These are phyloP conservation scores for Isoetes taiwanensis DNA, from an alignment of 75 land plant species.

Conservation along the genomic window DNA sequence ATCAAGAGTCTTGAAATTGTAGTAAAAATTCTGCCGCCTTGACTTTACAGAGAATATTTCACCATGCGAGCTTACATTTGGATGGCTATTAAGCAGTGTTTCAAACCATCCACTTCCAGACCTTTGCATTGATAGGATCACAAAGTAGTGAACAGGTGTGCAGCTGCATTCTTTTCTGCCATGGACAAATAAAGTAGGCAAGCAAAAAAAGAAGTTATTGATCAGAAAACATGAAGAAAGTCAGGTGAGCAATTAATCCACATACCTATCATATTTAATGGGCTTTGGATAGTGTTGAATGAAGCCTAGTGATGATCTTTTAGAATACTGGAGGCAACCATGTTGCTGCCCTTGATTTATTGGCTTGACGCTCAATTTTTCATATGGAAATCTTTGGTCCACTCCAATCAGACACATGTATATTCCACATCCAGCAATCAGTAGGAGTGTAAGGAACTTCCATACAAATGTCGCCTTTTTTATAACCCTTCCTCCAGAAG, in stretches of 20 bases:
- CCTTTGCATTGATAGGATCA: slow-evolving; percentile 72
- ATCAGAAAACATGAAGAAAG: background rate
- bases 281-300: slow-evolving; percentile 51
- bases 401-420: slow-evolving; percentile 18
- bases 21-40: slow-evolving; percentile 37
- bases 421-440: slow-evolving; percentile 21
- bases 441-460: slow-evolving; percentile 21
- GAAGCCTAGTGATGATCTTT: background rate
- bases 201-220: background rate
- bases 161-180: slow-evolving; percentile 63
- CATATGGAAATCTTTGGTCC: slow-evolving; percentile 6
- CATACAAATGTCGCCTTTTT: slow-evolving; percentile 16
- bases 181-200: background rate
- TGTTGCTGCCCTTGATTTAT: background rate
- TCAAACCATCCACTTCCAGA: slow-evolving; percentile 95
- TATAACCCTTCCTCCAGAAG: slow-evolving; percentile 5
- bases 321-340: background rate
- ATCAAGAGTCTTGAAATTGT: slow-evolving; percentile 39
- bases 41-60: slow-evolving; percentile 41
- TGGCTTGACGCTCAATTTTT: background rate
- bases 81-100: slow-evolving; percentile 66
- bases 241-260: background rate
- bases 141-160: slow-evolving; percentile 64
- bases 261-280: slow-evolving; percentile 39
- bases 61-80: slow-evolving; percentile 68